Evolutionary conservation across 2,329 filamentous ascomycete species (phyloP).

Genomic region (Clarireedia homoeocarpa): DNA sequence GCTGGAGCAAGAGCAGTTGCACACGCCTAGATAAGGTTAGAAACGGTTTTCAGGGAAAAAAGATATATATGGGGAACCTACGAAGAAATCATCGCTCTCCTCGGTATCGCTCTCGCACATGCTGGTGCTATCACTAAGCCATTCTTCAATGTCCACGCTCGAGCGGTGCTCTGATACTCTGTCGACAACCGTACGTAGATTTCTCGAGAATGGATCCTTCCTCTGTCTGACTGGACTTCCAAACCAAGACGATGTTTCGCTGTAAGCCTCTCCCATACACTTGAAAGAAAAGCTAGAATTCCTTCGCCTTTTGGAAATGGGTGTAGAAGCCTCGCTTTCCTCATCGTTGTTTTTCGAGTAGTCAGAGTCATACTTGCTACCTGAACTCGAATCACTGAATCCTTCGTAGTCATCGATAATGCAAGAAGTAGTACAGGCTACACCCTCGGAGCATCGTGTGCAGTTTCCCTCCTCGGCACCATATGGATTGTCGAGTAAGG

Average conservation of each 20-base stretch:
- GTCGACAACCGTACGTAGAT: slow-evolving; percentile 3
- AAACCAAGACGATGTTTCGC: slow-evolving; percentile 14
- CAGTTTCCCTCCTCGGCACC: slow-evolving; percentile 10
- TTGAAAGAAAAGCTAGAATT: slow-evolving; percentile 23
- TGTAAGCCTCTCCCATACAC: slow-evolving; percentile 12
- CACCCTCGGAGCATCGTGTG: slow-evolving; percentile 9
- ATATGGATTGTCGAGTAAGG: slow-evolving; percentile 14
- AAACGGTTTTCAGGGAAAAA: not conserved
- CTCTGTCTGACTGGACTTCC: slow-evolving; percentile 8
- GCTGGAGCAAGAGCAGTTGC: slow-evolving; percentile 20
- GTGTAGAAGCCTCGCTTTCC: not conserved
- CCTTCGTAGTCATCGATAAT: slow-evolving; percentile 13
- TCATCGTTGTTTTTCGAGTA: not conserved
- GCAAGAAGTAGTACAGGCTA: slow-evolving; percentile 10
- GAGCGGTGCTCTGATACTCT: slow-evolving; percentile 1
- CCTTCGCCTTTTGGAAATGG: not conserved
- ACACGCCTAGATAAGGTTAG: slow-evolving; percentile 12
- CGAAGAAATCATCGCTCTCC: slow-evolving; percentile 14
- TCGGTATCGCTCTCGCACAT: slow-evolving; percentile 14
- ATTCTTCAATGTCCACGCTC: slow-evolving; percentile 17
- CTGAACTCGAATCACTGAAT: slow-evolving; percentile 1
- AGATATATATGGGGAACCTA: slow-evolving; percentile 9
- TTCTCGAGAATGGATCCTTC: not conserved
- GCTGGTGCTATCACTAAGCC: slow-evolving; percentile 20
- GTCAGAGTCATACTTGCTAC: not conserved